phyloP scores from a whole-genome alignment of 2,329 filamentous ascomycete species.

The Epichloe baconii region DNA sequence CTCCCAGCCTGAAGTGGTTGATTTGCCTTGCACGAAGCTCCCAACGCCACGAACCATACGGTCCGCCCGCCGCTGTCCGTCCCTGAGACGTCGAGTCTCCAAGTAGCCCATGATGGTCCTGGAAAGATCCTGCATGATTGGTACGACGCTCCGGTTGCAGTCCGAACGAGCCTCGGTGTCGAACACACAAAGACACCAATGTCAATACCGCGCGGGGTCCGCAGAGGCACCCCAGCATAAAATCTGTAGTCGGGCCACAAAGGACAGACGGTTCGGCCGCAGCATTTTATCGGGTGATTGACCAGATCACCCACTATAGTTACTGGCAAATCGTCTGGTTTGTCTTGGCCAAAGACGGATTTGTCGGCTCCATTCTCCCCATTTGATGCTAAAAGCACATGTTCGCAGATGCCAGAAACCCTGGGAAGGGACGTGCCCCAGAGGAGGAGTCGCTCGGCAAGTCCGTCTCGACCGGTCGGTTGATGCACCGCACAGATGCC shows the following conservation, averaged over 20 bases:
- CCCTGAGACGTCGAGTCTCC: constrained; percentile 16
- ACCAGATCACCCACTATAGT: constrained; percentile 22
- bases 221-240: constrained; percentile 29
- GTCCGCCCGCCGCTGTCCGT: constrained; percentile 18
- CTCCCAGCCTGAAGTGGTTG: constrained; percentile 16
- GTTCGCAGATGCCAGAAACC: constrained; percentile 16
- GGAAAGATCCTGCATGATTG: constrained; percentile 16
- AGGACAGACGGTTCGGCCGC: constrained; percentile 12
- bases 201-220: constrained; percentile 25
- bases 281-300: constrained; percentile 16
- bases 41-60: constrained; percentile 25
- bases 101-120: constrained; percentile 24
- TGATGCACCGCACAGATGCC: constrained; percentile 3
- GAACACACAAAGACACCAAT: constrained; percentile 27
- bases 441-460: constrained; percentile 12
- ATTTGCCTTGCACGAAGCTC: constrained; percentile 22
- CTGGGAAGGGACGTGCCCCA: constrained; percentile 21
- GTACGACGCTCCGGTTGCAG: constrained; percentile 15
- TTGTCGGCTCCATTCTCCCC: not conserved
- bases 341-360: not conserved
- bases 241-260: constrained; percentile 17
- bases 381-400: constrained; percentile 9
- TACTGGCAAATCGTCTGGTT: constrained; percentile 15
- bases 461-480: constrained; percentile 1
- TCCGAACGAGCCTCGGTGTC: constrained; percentile 4